Conservation (phyloP, 1,139 yeast genomes). For the Taiozyma sp. region DNA sequence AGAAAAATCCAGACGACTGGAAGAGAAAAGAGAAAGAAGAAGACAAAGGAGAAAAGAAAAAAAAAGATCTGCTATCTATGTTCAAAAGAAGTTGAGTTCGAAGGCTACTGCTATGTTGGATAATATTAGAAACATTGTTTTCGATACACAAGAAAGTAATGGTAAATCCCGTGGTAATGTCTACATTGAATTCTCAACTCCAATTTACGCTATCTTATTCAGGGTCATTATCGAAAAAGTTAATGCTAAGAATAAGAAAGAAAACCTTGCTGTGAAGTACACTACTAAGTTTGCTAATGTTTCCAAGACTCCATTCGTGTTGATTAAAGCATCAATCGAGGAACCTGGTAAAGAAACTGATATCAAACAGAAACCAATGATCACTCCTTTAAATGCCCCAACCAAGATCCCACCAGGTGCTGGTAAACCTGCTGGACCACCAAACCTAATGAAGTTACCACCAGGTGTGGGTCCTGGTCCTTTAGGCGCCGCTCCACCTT, state of each 20-base stretch:
- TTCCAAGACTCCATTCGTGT: slow-evolving; percentile 11
- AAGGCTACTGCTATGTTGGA: slow-evolving; percentile 7
- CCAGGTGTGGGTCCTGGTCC: neutral
- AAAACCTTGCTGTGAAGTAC: slow-evolving; percentile 3
- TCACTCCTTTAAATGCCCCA: neutral
- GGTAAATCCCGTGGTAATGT: slow-evolving; percentile 16
- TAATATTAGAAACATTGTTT: slow-evolving; percentile 5
- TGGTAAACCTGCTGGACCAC: neutral
- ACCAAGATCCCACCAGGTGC: neutral
- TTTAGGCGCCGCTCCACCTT: neutral
- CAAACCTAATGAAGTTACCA: neutral
- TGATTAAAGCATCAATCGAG: slow-evolving; percentile 5
- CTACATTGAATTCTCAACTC: slow-evolving; percentile 10
- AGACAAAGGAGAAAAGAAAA: neutral
- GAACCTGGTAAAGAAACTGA: neutral
- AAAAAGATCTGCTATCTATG: slow-evolving; percentile 3
- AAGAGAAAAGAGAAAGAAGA: slow-evolving; percentile 10
- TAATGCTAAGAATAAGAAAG: slow-evolving; percentile 7
- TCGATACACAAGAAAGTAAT: slow-evolving; percentile 14
- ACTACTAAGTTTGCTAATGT: slow-evolving; percentile 12
- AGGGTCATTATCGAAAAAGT: slow-evolving; percentile 12
- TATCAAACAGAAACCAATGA: neutral
- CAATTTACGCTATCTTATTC: slow-evolving; percentile 11
- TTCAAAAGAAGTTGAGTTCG: slow-evolving; percentile 2
- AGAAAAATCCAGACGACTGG: slow-evolving; percentile 6